Evolutionary conservation across 2,329 filamentous ascomycete genomes (phyloP).

Genomic region (Botryosphaeria dothidea): DNA sequence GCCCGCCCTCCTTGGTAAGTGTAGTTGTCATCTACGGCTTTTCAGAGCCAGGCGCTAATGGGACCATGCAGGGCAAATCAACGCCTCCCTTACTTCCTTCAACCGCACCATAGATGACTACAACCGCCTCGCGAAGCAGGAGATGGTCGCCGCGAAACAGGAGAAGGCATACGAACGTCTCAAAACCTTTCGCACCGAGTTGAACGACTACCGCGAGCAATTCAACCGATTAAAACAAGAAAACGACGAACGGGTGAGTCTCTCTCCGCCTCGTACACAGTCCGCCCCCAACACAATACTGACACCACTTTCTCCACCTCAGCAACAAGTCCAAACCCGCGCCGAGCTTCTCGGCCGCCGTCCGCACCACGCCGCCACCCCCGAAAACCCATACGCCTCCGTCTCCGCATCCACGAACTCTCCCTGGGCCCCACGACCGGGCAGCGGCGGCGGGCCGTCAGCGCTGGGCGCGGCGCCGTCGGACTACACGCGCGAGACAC

Average conservation of each 20-base stretch:
- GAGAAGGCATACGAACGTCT: constrained; percentile 86
- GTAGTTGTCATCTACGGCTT: too few species aligned
- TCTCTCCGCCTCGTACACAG: not conserved
- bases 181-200: constrained; percentile 79
- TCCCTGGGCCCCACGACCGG: constrained; percentile 43
- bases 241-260: constrained; percentile 68
- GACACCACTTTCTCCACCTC: not conserved
- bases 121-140: constrained; percentile 77
- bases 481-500: constrained; percentile 71
- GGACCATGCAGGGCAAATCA: constrained; percentile 8
- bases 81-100: constrained; percentile 68
- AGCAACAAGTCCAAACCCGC: constrained; percentile 67
- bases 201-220: constrained; percentile 75
- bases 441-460: constrained; percentile 33
- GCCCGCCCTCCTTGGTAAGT: constrained; percentile 61
- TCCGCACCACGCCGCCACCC: constrained; percentile 74
- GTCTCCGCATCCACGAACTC: constrained; percentile 54
- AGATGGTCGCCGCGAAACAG: constrained; percentile 87
- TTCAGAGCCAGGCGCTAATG: not conserved
- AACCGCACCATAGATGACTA: constrained; percentile 93
- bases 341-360: constrained; percentile 82
- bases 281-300: not conserved
- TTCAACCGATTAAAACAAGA: constrained; percentile 77
- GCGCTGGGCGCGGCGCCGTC: constrained; percentile 46
- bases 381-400: constrained; percentile 86